Base-by-base conservation (phyloP, 1,284 basidiomycete species). In the Ganoderma sinense region DNA sequence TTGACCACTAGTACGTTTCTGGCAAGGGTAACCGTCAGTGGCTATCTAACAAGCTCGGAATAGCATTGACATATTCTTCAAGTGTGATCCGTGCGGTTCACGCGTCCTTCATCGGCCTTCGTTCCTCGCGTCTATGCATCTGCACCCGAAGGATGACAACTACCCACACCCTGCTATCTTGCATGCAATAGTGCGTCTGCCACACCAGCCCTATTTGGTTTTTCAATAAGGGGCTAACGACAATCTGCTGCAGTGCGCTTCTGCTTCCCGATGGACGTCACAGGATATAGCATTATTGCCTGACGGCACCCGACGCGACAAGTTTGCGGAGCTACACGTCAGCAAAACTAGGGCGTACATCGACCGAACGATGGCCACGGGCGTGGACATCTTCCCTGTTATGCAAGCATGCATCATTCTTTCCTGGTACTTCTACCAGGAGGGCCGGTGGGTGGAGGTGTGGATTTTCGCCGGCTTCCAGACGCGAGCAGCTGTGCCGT, bases 401-500 rank as follows among this genome's bases (percentile, higher is more conserved):
- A 88, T 95, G 84, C 94, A 96, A 78, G 94, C 94, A 2, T 94
- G 93, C 76, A 91, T 91, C 71, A 83, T 96, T 33, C 86, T 96
- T 36, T 94, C 91, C 1, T 95, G 94, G 93, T 95, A 93, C 81
- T 93, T 94, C 73, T 96, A 95, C 78, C 91, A 94, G 70, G 92
- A 95, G 78, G 94, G 94, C 2, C 87, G 94, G 66, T 95, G 94
- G 92, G 93, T 95, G 14, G 94, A 96, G 80, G 91, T 96, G 6
- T 96, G 94, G 94, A 92, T 95, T 56, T 93, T 93, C 80, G 92
- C 93, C 39, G 93, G 90, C 7, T 94, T 95, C 75, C 92, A 94
- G 75, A 93, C 91, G n/a, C 86, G 94, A 16, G 91, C 94, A n/a
- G 90, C 92, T 31, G 86, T 95, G 18, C 94, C 94, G 3, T 84